Evolutionary conservation across 257 asterid genomes (phyloP).

Genomic region (Thymus mandschuricus): DNA sequence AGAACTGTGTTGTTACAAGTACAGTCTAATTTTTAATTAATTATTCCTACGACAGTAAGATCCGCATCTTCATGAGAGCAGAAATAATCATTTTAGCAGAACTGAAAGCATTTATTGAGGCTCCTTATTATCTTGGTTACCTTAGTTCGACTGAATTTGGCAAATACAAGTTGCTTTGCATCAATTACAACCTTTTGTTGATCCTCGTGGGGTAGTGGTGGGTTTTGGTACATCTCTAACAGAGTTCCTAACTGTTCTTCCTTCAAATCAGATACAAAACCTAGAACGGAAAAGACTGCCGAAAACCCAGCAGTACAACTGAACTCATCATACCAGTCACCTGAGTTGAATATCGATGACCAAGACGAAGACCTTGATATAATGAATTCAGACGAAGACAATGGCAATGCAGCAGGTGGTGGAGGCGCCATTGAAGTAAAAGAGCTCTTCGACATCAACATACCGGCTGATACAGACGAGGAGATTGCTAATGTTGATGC

Average conservation of each 20-base stretch:
- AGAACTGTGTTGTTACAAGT: background rate
- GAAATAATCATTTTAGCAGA: background rate
- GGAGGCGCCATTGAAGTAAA: constrained; percentile 51
- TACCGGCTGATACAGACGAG: constrained; percentile 72
- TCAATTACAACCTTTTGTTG: background rate
- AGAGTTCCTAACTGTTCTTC: background rate
- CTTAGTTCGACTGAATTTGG: background rate
- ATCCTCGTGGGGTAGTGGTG: background rate
- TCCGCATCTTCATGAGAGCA: too few relatives aligned
- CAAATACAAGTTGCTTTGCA: background rate
- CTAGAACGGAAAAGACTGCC: constrained; percentile 57
- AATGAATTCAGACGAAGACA: constrained; percentile 68
- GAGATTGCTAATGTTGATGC: constrained; percentile 91
- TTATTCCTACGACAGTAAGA: too few relatives aligned
- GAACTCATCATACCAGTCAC: constrained; percentile 60
- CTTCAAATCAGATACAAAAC: constrained; percentile 57
- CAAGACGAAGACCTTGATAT: constrained; percentile 76
- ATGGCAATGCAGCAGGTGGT: constrained; percentile 41
- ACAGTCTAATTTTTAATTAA: background rate
- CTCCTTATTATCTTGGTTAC: background rate
- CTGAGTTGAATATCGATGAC: constrained; percentile 61
- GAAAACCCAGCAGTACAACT: constrained; percentile 50
- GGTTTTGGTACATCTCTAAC: too few relatives aligned
- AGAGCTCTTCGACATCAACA: constrained; percentile 81
- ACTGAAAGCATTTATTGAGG: background rate